phyloP scores from a whole-genome alignment of 768 basidiomycete genomes.

The Lentinula edodes region DNA sequence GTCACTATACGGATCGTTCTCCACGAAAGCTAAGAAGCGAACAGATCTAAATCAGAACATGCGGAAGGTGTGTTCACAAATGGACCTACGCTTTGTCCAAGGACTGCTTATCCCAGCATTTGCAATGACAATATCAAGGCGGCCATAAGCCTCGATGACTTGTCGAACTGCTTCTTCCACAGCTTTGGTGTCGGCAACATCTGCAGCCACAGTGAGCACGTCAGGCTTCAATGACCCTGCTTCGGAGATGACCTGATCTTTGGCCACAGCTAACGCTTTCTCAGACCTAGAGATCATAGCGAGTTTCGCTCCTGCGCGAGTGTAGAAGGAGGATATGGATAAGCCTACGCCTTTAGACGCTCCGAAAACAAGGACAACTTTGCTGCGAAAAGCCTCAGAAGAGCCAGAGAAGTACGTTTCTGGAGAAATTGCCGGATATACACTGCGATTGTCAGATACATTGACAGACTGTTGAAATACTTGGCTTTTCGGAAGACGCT shows the following conservation, averaged over 20 bases:
- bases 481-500: not conserved
- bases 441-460: not conserved
- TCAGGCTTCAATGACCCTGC: not conserved
- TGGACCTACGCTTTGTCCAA: slow-evolving; percentile 11
- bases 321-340: slow-evolving; percentile 18
- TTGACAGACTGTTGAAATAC: too few relatives aligned
- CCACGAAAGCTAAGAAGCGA: slow-evolving; percentile 9
- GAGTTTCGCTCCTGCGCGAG: slow-evolving; percentile 20
- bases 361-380: slow-evolving; percentile 22
- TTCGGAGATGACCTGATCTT: slow-evolving; percentile 11
- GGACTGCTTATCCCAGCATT: slow-evolving; percentile 20
- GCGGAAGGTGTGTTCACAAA: not conserved
- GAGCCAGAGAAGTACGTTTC: slow-evolving; percentile 10
- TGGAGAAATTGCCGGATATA: slow-evolving; percentile 22
- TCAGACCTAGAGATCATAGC: slow-evolving; percentile 16
- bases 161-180: slow-evolving; percentile 17
- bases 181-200: slow-evolving; percentile 16
- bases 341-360: slow-evolving; percentile 21
- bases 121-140: slow-evolving; percentile 21
- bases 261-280: slow-evolving; percentile 13
- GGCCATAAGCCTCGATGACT: slow-evolving; percentile 17
- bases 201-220: slow-evolving; percentile 16
- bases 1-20: slow-evolving; percentile 13
- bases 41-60: not conserved
- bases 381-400: slow-evolving; percentile 13